Conservation (phyloP, 179 eudicot species). For the Dionaea muscipula region DNA sequence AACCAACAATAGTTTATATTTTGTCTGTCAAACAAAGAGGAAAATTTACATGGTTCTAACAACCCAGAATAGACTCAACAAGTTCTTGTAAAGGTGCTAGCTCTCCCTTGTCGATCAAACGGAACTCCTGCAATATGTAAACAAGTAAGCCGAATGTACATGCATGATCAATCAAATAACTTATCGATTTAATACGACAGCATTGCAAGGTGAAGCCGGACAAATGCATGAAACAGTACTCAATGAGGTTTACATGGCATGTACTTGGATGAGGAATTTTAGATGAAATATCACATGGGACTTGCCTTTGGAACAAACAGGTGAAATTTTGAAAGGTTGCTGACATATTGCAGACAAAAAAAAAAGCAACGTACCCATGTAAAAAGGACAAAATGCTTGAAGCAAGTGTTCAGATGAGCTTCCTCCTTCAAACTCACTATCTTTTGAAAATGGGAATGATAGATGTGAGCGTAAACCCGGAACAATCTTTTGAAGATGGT, state of each 20-base stretch:
- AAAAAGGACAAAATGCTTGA: conserved; percentile 90
- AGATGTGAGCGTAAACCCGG: conserved; percentile 95
- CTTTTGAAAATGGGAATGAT: conserved; percentile 94
- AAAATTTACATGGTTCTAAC: conserved; percentile 12
- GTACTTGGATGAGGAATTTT: too few species aligned
- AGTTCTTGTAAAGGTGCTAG: conserved; percentile 86
- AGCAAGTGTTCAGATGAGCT: conserved; percentile 94
- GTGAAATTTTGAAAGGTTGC: too few species aligned
- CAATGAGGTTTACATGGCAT: too few species aligned
- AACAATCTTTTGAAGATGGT: conserved; percentile 86
- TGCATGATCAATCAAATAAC: too few species aligned
- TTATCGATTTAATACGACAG: not conserved
- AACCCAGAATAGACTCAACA: conserved; percentile 53
- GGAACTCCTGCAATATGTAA: conserved; percentile 50
- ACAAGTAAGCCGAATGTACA: not conserved
- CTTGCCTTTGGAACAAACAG: too few species aligned
- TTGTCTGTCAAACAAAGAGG: not conserved
- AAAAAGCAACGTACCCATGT: conserved; percentile 53
- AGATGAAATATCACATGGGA: too few species aligned
- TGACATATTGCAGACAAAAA: not conserved
- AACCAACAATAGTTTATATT: not conserved
- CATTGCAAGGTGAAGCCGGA: not conserved
- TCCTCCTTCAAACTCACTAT: conserved; percentile 95
- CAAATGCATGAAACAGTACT: not conserved
- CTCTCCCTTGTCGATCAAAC: conserved; percentile 84